Evolutionary conservation across 2,329 filamentous ascomycete genomes (phyloP), one percentile per base, ranked within the genome.

Genomic region (Cylindrodendrum hubeiense): DNA sequence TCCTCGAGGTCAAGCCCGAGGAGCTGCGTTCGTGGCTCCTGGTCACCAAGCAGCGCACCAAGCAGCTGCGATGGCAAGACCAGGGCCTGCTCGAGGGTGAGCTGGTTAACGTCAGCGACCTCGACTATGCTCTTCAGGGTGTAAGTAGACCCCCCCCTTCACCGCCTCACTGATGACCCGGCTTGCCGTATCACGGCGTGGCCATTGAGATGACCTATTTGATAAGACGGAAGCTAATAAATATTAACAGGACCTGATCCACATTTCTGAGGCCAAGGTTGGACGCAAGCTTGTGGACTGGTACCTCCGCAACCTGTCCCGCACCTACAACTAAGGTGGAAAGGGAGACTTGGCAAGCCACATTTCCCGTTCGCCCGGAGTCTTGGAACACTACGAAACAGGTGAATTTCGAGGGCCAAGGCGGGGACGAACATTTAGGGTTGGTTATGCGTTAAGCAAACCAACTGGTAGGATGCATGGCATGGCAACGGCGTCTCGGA

Each of bases 211-310:
- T 19, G 26, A 44, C 24, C 37, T 47, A 47, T 51, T 60, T 37
- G 37, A 37, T 24, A n/a, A 3, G 33, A 12, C 49, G 43, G 37
- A 61, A 56, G 66, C 74, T 78, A 73, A 79, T 67, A 12, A 28
- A 41, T 13, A 39, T 55, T 17, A 19, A 50, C 74, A 94, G 92
- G 95, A 99, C 79, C 85, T 99, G 76, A 99, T 99, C 80, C 96
- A 99, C 83, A 96, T 99, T 74, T 98, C 95, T 64, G 96, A 99
- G 84, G 95, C 95, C 73, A 99, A 99, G 91, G 94, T 98, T 66
- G 96, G 96, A 78, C 90, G 96, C 76, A 97, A 96, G 85, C 86
- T 99, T 77, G 95, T 99, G 71, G 96, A 99, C 83, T 99, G 96
- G 96, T 99, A 99, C 82, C 89, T 99, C 79, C 91, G 96, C 79